Percentiles rank a stretch among this genome's conserved stretches.
These are phyloP conservation scores for Tetrahymena elliotti DNA, from an alignment of 73 alveolate species.

Conservation along the genomic window DNA sequence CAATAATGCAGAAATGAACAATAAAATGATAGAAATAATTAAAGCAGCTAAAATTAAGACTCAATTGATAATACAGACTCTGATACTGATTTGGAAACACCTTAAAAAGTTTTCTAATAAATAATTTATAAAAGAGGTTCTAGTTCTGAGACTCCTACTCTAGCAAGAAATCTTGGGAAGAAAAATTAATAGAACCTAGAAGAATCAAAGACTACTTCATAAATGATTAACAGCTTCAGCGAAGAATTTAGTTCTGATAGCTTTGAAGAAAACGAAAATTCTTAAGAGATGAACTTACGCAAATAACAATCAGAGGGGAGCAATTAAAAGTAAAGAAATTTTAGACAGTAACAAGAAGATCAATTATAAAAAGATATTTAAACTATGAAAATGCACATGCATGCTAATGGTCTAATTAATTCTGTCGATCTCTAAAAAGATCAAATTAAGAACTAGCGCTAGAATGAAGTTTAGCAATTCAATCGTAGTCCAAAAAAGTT, in stretches of 20 bases:
- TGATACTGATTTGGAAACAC: neutral
- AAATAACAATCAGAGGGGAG: neutral
- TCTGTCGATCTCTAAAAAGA: neutral
- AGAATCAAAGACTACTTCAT: neutral
- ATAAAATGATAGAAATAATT: neutral
- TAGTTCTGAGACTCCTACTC: neutral
- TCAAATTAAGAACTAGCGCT: neutral
- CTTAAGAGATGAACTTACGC: neutral
- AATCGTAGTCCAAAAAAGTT: neutral
- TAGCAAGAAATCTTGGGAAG: neutral
- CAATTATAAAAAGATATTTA: neutral
- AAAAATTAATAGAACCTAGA: neutral
- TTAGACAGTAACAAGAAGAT: neutral
- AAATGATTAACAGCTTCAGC: neutral
- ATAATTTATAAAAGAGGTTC: neutral
- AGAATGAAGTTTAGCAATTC: neutral
- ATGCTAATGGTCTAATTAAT: neutral
- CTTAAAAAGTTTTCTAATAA: neutral
- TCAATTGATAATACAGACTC: neutral
- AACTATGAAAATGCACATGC: neutral
- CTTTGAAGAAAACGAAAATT: neutral
- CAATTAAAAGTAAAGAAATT: neutral
- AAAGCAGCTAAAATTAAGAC: neutral
- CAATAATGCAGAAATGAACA: neutral
- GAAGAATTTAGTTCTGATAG: neutral